These are phyloP conservation scores for Hansfordia pulvinata DNA, from an alignment of 2,329 filamentous ascomycete genomes.

Conservation along the genomic window DNA sequence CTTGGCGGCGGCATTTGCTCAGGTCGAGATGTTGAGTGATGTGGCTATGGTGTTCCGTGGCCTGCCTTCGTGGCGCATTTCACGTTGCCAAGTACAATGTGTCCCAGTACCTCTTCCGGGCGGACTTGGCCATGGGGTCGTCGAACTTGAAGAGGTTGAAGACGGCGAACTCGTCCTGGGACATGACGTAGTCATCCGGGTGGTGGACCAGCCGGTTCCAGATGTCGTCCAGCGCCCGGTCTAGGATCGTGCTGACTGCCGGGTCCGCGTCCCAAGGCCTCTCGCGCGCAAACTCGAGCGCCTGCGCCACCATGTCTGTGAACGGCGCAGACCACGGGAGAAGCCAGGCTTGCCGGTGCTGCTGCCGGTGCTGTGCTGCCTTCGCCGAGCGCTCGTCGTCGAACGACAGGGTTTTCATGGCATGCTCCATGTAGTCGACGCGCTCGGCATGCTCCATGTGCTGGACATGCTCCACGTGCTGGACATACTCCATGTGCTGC, in stretches of 20 bases:
- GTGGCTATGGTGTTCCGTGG: too few species aligned
- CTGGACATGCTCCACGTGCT: too few species aligned
- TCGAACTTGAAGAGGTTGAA: conserved; percentile 76
- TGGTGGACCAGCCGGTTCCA: conserved; percentile 54
- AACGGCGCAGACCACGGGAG: conserved; percentile 16
- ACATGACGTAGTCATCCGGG: conserved; percentile 60
- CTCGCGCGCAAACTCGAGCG: conserved; percentile 65
- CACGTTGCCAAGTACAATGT: too few species aligned
- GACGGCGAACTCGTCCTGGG: conserved; percentile 64
- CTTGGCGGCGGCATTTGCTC: too few species aligned
- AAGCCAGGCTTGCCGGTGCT: conserved; percentile 2
- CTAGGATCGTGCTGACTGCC: conserved; percentile 49
- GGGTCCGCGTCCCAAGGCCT: conserved; percentile 53
- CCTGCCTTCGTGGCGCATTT: too few species aligned
- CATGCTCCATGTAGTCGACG: conserved; percentile 4
- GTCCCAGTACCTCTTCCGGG: conserved; percentile 40
- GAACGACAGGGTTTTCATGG: conserved; percentile 3
- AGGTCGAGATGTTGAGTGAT: too few species aligned
- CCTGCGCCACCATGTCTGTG: conserved; percentile 45
- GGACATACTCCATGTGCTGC: too few species aligned
- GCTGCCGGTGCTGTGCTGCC: conserved; percentile 5
- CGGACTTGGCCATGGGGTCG: conserved; percentile 29
- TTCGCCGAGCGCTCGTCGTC: too few species aligned
- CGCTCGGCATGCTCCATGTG: too few species aligned
- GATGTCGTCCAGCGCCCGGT: conserved; percentile 46